Evolutionary conservation across 2,329 filamentous ascomycete genomes (phyloP).

Genomic region (Fusarium sp.): DNA sequence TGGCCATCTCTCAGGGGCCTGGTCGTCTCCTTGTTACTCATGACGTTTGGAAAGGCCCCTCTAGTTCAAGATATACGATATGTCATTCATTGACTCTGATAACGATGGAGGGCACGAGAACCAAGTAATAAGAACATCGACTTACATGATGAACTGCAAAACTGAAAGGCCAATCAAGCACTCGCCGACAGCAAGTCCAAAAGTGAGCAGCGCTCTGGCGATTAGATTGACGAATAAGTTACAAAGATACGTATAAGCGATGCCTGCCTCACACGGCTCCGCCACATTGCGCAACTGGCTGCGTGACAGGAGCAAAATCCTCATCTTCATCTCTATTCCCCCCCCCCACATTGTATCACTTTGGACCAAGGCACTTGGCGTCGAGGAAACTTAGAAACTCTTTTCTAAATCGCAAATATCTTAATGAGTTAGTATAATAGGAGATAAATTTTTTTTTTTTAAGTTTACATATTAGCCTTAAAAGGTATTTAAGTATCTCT

Average conservation of each 20-base stretch:
- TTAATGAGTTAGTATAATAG: too few species aligned
- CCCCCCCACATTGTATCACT: too few species aligned
- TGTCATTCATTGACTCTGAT: background rate
- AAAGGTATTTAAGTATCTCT: too few species aligned
- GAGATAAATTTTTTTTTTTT: too few species aligned
- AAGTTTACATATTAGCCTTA: too few species aligned
- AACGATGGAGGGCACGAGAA: background rate
- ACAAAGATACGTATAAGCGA: too few species aligned
- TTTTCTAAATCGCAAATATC: background rate
- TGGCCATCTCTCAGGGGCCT: background rate
- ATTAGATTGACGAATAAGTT: too few species aligned
- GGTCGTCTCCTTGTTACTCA: too few species aligned
- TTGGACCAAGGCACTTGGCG: too few species aligned
- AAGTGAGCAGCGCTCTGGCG: accelerated
- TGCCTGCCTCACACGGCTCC: too few species aligned
- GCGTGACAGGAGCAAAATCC: too few species aligned
- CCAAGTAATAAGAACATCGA: background rate
- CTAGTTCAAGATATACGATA: background rate
- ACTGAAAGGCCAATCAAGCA: background rate
- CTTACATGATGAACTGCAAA: background rate
- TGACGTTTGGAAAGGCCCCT: background rate
- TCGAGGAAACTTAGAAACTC: background rate
- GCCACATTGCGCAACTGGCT: accelerated
- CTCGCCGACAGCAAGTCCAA: background rate
- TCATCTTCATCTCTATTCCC: too few species aligned